A percentile compares a stretch with the other conserved stretches of the same genome.
Conservation (phyloP, 768 basidiomycete species). For the Tulasnella sp. region DNA sequence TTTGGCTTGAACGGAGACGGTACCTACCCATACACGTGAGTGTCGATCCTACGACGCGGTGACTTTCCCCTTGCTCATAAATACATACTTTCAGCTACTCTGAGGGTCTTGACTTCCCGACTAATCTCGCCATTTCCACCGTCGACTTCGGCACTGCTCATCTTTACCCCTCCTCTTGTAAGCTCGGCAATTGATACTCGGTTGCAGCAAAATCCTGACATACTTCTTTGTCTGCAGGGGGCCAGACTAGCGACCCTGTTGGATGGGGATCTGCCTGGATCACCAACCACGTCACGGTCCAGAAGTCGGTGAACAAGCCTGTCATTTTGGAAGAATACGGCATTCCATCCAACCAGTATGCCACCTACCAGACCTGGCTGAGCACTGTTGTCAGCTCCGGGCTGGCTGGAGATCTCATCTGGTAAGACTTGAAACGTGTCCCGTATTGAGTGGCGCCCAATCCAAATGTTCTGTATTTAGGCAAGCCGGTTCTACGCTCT, state of each 20-base stretch:
- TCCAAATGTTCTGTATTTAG: conserved; percentile 32
- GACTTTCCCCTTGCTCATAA: neutral
- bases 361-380: conserved; percentile 53
- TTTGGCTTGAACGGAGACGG: conserved; percentile 51
- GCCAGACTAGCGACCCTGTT: conserved; percentile 3
- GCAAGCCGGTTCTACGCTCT: conserved; percentile 46
- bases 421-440: conserved; percentile 39
- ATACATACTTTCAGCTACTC: neutral
- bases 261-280: conserved; percentile 51
- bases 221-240: neutral
- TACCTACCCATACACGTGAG: conserved; percentile 56
- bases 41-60: conserved; percentile 10
- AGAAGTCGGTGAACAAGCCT: conserved; percentile 54
- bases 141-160: conserved; percentile 69
- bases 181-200: conserved; percentile 33
- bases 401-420: conserved; percentile 52
- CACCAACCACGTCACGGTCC: conserved; percentile 53
- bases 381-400: conserved; percentile 20
- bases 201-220: neutral
- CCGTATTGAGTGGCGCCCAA: neutral
- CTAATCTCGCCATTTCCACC: conserved; percentile 52
- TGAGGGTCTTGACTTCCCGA: conserved; percentile 57
- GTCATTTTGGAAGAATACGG: conserved; percentile 64
- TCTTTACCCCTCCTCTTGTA: conserved; percentile 39
- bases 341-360: conserved; percentile 48